Percentiles rank a stretch among this genome's conserved stretches.
Evolutionary conservation across 306 rosid genomes (phyloP).

Genomic region (Dryas alaskensis): DNA sequence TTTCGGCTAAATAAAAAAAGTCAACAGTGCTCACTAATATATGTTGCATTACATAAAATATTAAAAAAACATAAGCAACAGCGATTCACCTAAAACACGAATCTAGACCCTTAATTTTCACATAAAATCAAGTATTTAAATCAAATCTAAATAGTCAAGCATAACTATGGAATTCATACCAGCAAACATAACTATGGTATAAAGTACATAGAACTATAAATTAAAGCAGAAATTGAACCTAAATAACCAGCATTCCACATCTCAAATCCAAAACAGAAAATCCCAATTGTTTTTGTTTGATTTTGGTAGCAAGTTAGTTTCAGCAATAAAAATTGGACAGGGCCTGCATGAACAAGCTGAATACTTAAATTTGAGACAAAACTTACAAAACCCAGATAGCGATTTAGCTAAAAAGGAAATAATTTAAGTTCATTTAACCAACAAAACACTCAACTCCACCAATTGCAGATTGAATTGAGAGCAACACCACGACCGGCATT

Average conservation of each 20-base stretch:
- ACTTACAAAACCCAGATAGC: conserved; percentile 21
- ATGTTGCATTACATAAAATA: not conserved
- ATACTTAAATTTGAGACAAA: not conserved
- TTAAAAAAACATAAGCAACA: not conserved
- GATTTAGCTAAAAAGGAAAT: conserved; percentile 1
- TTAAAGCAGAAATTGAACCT: not conserved
- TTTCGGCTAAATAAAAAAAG: not conserved
- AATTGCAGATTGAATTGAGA: conserved; percentile 20
- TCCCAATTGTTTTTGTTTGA: not conserved
- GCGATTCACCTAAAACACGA: not conserved
- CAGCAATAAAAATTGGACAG: not conserved
- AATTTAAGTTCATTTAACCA: conserved; percentile 6
- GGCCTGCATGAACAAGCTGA: conserved; percentile 11
- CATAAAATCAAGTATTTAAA: not conserved
- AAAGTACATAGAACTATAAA: not conserved
- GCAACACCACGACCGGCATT: not conserved
- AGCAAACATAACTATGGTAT: not conserved
- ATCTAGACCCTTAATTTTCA: not conserved
- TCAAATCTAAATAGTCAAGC: not conserved
- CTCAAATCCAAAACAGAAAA: not conserved
- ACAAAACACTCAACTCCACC: conserved; percentile 7
- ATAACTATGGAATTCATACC: not conserved
- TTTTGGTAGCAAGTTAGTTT: not conserved
- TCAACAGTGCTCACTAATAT: not conserved
- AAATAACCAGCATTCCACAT: not conserved